A percentile compares a stretch with the other conserved stretches of the same genome.
Conservation (phyloP, 768 basidiomycete genomes). For the Lactifluus hygrophoroides region DNA sequence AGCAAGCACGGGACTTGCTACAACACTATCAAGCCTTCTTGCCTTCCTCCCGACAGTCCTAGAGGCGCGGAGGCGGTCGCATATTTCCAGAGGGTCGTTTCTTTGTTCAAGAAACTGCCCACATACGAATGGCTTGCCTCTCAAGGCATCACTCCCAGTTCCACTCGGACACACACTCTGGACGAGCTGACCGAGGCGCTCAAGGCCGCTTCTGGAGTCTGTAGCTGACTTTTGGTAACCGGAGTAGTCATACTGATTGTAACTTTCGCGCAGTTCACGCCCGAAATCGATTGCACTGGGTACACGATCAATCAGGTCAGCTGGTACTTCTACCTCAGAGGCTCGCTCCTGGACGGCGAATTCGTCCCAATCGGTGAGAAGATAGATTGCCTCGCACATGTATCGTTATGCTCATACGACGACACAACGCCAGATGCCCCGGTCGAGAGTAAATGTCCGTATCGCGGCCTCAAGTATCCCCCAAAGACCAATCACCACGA, state of each 20-base stretch:
- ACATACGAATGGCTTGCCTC: slow-evolving; percentile 64
- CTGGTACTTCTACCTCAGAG: slow-evolving; percentile 58
- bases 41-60: slow-evolving; percentile 51
- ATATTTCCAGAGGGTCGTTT: slow-evolving; percentile 54
- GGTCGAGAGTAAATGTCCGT: slow-evolving; percentile 39
- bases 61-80: slow-evolving; percentile 64
- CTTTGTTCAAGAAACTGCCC: slow-evolving; percentile 56
- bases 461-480: slow-evolving; percentile 49
- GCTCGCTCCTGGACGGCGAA: slow-evolving; percentile 57
- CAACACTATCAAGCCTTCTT: slow-evolving; percentile 53
- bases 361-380: slow-evolving; percentile 51
- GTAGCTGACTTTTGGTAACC: slow-evolving; percentile 9
- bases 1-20: slow-evolving; percentile 55
- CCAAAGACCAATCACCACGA: too few relatives aligned
- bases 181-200: slow-evolving; percentile 46
- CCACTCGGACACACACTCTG: slow-evolving; percentile 48
- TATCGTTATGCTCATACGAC: not conserved
- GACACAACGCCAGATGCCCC: slow-evolving; percentile 41
- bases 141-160: slow-evolving; percentile 66
- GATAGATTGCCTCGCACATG: not conserved
- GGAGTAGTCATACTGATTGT: slow-evolving; percentile 1
- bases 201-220: slow-evolving; percentile 43
- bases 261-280: slow-evolving; percentile 29
- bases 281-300: slow-evolving; percentile 38
- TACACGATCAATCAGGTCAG: slow-evolving; percentile 37